Evolutionary conservation across 2,329 filamentous ascomycete species (phyloP).

Genomic region (Dothistroma pini): DNA sequence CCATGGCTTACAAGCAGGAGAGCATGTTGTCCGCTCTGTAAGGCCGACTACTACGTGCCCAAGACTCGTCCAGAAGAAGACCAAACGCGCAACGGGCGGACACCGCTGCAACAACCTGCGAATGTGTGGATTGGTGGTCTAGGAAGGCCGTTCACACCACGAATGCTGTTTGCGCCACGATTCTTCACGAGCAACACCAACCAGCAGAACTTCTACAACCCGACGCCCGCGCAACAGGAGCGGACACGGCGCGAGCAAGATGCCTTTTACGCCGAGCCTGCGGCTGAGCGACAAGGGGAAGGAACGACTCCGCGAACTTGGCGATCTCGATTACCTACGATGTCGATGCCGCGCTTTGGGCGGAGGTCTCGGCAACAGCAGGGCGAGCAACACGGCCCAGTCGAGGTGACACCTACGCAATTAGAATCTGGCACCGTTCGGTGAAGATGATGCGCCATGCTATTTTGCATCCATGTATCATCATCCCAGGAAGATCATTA

Average conservation of each 20-base stretch:
- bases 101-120: conserved; percentile 26
- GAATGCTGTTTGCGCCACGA: conserved; percentile 28
- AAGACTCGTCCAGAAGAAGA: conserved; percentile 71
- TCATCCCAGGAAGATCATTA: neutral
- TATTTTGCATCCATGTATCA: neutral
- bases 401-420: conserved; percentile 25
- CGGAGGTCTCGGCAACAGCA: conserved; percentile 18
- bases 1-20: conserved; percentile 93
- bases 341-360: conserved; percentile 28
- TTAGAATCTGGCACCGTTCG: conserved; percentile 30
- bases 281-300: conserved; percentile 11
- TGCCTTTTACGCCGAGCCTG: conserved; percentile 11
- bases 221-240: conserved; percentile 8
- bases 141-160: conserved; percentile 26
- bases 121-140: conserved; percentile 30
- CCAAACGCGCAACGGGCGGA: conserved; percentile 13
- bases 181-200: conserved; percentile 23
- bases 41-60: conserved; percentile 94
- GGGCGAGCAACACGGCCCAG: conserved; percentile 16
- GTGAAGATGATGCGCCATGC: conserved; percentile 1
- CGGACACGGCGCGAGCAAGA: conserved; percentile 10
- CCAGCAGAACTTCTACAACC: conserved; percentile 7
- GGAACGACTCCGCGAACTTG: conserved; percentile 16
- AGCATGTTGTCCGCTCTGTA: conserved; percentile 95
- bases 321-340: conserved; percentile 25